These are phyloP conservation scores for Rhizopogon sp. DNA, from an alignment of 768 basidiomycete genomes.

Conservation along the genomic window DNA sequence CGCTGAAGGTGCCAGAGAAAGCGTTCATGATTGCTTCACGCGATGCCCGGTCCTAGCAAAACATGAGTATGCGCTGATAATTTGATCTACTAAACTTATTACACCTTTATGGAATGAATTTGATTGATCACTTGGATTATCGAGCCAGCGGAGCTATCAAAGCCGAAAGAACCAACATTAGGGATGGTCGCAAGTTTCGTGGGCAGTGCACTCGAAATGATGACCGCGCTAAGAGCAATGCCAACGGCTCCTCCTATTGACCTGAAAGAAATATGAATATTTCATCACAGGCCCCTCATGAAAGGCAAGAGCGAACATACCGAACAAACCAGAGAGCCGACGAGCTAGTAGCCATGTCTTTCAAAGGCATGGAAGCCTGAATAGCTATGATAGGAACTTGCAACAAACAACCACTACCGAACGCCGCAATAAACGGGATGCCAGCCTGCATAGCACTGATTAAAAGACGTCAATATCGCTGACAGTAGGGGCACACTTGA, in stretches of 20 bases:
- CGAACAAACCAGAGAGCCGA: conserved; percentile 66
- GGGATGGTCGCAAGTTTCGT: conserved; percentile 29
- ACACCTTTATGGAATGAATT: conserved; percentile 30
- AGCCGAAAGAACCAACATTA: conserved; percentile 18
- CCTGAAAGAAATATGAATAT: conserved; percentile 27
- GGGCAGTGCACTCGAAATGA: conserved; percentile 52
- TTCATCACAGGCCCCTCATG: not conserved
- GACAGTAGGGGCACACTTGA: not conserved
- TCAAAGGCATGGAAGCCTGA: conserved; percentile 84
- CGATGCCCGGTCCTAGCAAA: conserved; percentile 39
- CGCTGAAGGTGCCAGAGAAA: conserved; percentile 55
- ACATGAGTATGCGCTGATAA: conserved; percentile 3
- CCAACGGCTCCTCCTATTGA: conserved; percentile 75
- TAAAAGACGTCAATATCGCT: conserved; percentile 1
- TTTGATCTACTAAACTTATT: conserved; percentile 3
- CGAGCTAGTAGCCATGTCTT: conserved; percentile 83
- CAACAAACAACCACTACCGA: conserved; percentile 65
- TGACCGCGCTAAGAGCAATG: conserved; percentile 67
- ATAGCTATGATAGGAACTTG: conserved; percentile 65
- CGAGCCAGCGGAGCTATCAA: conserved; percentile 35
- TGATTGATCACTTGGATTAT: conserved; percentile 42
- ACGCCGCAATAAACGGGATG: conserved; percentile 60
- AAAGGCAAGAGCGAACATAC: conserved; percentile 24
- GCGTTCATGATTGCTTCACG: conserved; percentile 53
- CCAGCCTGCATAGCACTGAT: conserved; percentile 58